Conservation (phyloP, 2,329 filamentous ascomycete species). For the Talaromyces sp. region DNA sequence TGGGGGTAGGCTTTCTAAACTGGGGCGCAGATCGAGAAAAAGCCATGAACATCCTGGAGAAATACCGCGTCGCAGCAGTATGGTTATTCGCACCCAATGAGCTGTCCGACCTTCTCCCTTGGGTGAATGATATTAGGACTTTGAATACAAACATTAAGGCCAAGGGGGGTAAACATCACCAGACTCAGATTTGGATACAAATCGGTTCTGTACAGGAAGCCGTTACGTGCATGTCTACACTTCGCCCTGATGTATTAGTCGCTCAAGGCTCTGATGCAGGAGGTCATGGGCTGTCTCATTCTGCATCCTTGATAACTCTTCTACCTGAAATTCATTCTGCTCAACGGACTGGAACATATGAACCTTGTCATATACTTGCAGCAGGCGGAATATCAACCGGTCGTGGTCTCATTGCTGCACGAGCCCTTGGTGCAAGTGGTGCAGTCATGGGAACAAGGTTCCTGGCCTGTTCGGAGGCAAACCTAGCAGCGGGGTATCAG, state of each 20-base stretch:
- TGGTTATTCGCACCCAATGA: not conserved
- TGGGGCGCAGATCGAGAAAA: slow-evolving; percentile 38
- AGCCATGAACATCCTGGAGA: slow-evolving; percentile 32
- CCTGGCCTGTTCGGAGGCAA: not conserved
- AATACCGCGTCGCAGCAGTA: slow-evolving; percentile 30
- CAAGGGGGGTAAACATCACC: not conserved
- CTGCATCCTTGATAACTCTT: not conserved
- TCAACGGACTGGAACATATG: not conserved
- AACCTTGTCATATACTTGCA: not conserved
- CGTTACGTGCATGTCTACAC: not conserved
- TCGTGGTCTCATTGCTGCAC: not conserved
- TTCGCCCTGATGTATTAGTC: not conserved
- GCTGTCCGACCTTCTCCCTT: not conserved
- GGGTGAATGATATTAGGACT: not conserved
- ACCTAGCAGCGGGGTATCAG: not conserved
- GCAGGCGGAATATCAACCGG: not conserved
- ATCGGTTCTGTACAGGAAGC: not conserved
- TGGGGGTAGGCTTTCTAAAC: slow-evolving; percentile 46
- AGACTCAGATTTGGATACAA: not conserved
- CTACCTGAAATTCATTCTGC: not conserved
- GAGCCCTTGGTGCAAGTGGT: not conserved
- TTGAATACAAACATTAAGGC: not conserved
- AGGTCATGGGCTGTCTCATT: not conserved
- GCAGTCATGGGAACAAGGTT: not conserved
- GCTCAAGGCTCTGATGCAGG: not conserved